Conservation (phyloP, 177 flowering plant genomes). For the Vitis hybrid region DNA sequence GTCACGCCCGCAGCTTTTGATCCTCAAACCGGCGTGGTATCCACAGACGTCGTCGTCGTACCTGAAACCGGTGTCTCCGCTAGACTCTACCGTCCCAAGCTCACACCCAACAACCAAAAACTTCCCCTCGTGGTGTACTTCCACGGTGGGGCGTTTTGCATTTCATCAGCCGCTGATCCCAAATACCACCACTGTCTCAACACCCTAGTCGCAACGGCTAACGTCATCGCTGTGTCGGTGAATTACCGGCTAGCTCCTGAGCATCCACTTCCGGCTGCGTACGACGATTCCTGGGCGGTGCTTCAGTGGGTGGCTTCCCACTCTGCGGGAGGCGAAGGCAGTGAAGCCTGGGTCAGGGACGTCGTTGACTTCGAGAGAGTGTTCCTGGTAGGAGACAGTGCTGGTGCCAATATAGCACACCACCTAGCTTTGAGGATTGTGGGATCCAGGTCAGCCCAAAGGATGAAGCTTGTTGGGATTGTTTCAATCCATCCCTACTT, state of each 20-base stretch:
- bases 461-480: constrained; percentile 34
- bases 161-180: constrained; percentile 38
- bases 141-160: constrained; percentile 70
- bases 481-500: constrained; percentile 55
- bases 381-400: constrained; percentile 55
- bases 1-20: constrained; percentile 34
- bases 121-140: constrained; percentile 63
- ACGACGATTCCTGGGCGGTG: constrained; percentile 58
- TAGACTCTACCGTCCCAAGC: constrained; percentile 43
- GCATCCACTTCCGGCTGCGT: constrained; percentile 55
- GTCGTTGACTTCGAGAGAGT: constrained; percentile 35
- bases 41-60: constrained; percentile 40
- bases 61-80: constrained; percentile 45
- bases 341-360: constrained; percentile 37
- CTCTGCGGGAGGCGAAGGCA: constrained; percentile 1
- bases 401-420: constrained; percentile 54
- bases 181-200: constrained; percentile 40
- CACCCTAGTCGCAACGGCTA: constrained; percentile 36
- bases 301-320: constrained; percentile 54
- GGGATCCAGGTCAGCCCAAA: not conserved
- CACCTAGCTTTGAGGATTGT: constrained; percentile 35
- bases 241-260: constrained; percentile 68
- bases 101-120: constrained; percentile 13
- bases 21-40: constrained; percentile 32
- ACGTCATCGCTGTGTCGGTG: constrained; percentile 45